These are phyloP conservation scores for Polygonum aviculare DNA, from an alignment of 148 eudicot genomes.

Conservation along the genomic window DNA sequence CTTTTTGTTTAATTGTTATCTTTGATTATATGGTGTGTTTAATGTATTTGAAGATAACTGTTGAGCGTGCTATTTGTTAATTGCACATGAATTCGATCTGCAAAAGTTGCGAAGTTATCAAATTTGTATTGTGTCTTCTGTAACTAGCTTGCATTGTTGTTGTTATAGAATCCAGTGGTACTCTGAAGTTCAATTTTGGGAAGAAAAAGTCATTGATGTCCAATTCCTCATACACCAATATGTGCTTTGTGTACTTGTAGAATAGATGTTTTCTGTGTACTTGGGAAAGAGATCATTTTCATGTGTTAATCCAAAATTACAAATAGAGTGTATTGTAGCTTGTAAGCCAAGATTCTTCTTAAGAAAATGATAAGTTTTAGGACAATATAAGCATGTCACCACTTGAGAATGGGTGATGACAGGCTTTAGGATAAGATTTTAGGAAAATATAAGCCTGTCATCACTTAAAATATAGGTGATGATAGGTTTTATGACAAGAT, in stretches of 20 bases:
- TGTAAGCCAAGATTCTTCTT: too few species aligned
- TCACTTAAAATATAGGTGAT: too few species aligned
- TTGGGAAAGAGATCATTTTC: neutral
- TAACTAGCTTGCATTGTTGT: neutral
- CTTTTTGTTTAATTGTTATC: neutral
- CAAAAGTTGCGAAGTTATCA: neutral
- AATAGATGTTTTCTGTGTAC: neutral
- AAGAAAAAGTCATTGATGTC: neutral
- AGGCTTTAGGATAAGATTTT: too few species aligned
- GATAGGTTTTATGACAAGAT: too few species aligned
- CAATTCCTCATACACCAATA: neutral
- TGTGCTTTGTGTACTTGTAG: neutral
- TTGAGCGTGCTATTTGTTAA: neutral
- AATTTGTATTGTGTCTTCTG: neutral
- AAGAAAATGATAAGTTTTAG: too few species aligned
- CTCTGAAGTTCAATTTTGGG: neutral
- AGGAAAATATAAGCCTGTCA: too few species aligned
- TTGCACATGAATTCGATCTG: neutral
- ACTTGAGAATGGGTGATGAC: too few species aligned
- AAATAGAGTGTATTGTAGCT: too few species aligned
- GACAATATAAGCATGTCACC: too few species aligned
- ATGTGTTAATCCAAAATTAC: neutral
- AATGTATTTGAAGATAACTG: neutral
- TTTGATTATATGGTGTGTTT: neutral
- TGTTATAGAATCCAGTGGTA: neutral